A percentile compares a stretch with the other conserved stretches of the same genome.
Evolutionary conservation across 306 rosid species (phyloP).

Genomic region (Astragalus glycyphyllos): DNA sequence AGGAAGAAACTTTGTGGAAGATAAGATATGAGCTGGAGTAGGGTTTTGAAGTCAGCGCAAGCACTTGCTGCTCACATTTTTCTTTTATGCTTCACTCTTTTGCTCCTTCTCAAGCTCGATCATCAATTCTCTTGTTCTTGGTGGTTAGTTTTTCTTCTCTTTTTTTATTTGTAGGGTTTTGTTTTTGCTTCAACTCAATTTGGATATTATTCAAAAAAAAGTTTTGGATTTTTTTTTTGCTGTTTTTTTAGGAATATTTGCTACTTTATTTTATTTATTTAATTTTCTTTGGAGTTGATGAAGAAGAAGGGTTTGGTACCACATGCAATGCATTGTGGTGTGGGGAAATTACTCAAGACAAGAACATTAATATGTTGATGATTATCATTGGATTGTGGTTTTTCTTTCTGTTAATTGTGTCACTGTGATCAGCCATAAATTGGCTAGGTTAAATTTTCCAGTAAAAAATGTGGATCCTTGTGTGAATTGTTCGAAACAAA

Average conservation of each 20-base stretch:
- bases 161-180: neutral
- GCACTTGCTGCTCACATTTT: slow-evolving; percentile 81
- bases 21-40: slow-evolving; percentile 76
- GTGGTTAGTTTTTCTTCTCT: slow-evolving; percentile 67
- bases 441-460: neutral
- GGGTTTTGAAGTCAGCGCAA: slow-evolving; percentile 90
- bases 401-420: neutral
- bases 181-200: slow-evolving; percentile 37
- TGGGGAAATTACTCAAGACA: slow-evolving; percentile 13
- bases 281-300: neutral
- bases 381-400: slow-evolving; percentile 17
- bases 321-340: slow-evolving; percentile 36
- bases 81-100: slow-evolving; percentile 78
- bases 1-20: slow-evolving; percentile 15
- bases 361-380: slow-evolving; percentile 21
- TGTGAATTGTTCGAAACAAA: neutral
- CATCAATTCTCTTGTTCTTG: slow-evolving; percentile 70
- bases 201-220: neutral
- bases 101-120: slow-evolving; percentile 95
- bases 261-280: neutral
- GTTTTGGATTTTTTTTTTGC: slow-evolving; percentile 14
- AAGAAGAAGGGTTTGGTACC: slow-evolving; percentile 20
- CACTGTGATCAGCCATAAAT: neutral
- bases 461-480: neutral
- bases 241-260: neutral